Base-by-base conservation (phyloP, 2,329 filamentous ascomycete species). In the Chaetomiaceae sp. region DNA sequence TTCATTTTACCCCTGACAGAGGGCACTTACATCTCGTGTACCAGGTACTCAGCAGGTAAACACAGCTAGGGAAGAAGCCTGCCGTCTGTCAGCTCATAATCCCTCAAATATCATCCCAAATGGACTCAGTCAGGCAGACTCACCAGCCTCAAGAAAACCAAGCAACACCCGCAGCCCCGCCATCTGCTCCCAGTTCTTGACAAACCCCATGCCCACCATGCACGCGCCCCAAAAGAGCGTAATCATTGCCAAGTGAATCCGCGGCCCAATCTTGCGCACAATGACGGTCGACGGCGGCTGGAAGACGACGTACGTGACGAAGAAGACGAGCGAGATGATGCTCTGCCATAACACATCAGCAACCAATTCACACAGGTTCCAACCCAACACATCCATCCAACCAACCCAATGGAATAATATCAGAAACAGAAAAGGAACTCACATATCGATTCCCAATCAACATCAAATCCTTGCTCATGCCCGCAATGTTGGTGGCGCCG, bases 21-120 rank as follows among this genome's bases (percentile, higher is more conserved):
- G 8, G 12, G 17, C 4, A 66, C 76, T 74, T 68, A 81, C 79
- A 85, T 67, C 83, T 71, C 0, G 83, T 84, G 64, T 87, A 88
- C 85, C 85, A 90, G 33, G 83, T 87, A 55, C 81, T 85, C n/a
- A 90, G 76, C 6, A 89, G 72, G 63, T 88, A 89, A 0, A 87
- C 83, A 47, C 80, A 85, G 47, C 81, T 80, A 0, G 85, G 85
- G 68, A 89, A 89, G 69, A 86, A 88, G 0, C 85, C 59, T 61
- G 25, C 25, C 15, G 9, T 2, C 19, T 14, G 33, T 52, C 19
- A 33, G 37, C 36, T 4, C n/a, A 43, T 17, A 23, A 17, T 19
- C 11, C n/a, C 7, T n/a, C 5, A n/a, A n/a, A n/a, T n/a, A n/a
- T 6, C 27, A 19, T n/a, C 20, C 9, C 19, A n/a, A n/a, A n/a